Evolutionary conservation across 306 rosid genomes (phyloP).

Genomic region (Cercis canadensis): DNA sequence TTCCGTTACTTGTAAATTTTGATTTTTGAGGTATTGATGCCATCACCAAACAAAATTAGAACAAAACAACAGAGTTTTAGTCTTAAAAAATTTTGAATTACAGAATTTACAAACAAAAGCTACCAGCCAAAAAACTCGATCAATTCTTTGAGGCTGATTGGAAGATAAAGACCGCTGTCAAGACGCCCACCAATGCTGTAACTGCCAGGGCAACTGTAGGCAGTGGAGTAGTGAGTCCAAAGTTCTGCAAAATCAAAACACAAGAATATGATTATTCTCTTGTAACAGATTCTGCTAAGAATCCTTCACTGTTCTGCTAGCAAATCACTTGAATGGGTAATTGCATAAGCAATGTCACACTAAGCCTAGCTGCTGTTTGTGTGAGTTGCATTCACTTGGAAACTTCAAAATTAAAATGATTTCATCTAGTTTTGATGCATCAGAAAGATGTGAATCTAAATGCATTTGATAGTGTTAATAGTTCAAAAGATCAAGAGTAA

Average conservation of each 20-base stretch:
- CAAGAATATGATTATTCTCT: neutral
- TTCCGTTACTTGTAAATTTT: slow-evolving; percentile 21
- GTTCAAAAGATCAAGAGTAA: neutral
- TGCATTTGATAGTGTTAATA: neutral
- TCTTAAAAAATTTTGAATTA: neutral
- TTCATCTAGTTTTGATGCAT: neutral
- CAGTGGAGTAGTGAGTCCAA: slow-evolving; percentile 53
- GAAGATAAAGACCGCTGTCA: slow-evolving; percentile 62
- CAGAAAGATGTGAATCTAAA: neutral
- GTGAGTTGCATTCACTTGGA: neutral
- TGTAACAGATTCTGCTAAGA: neutral
- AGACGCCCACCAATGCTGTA: slow-evolving; percentile 57
- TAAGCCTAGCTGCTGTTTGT: neutral
- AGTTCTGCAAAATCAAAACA: slow-evolving; percentile 50
- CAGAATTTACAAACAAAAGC: slow-evolving; percentile 28
- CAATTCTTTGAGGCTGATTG: slow-evolving; percentile 60
- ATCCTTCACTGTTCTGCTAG: neutral
- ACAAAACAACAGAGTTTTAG: slow-evolving; percentile 37
- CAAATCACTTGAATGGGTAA: neutral
- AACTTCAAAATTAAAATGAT: neutral
- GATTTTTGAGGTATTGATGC: slow-evolving; percentile 29
- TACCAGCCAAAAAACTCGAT: neutral
- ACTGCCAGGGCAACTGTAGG: slow-evolving; percentile 63
- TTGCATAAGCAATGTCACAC: neutral
- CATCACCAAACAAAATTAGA: slow-evolving; percentile 41